Conservation (phyloP, 495 filamentous ascomycete genomes). For the Astrothelium subdiscretum region DNA sequence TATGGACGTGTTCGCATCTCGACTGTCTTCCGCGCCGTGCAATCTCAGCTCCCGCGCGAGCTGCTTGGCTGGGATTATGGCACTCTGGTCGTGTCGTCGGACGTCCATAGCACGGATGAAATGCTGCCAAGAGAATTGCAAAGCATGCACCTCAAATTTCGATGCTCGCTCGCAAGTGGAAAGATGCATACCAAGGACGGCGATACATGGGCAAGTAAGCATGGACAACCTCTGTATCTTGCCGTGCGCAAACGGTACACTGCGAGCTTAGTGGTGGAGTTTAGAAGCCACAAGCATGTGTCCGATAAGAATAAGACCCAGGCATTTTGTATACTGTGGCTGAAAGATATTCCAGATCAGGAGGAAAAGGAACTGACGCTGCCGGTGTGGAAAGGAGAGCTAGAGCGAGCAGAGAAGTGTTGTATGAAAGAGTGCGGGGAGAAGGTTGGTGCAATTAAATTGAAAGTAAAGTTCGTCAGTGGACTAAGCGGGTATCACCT, state of each 20-base stretch:
- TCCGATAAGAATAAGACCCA: constrained; percentile 41
- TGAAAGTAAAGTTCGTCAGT: constrained; percentile 43
- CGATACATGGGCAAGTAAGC: constrained; percentile 31
- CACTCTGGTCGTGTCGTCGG: constrained; percentile 43
- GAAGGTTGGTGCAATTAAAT: constrained; percentile 43
- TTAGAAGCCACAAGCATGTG: constrained; percentile 33
- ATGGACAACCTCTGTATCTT: constrained; percentile 32
- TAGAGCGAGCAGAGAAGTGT: constrained; percentile 21
- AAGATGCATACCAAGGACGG: constrained; percentile 36
- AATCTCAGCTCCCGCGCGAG: constrained; percentile 41
- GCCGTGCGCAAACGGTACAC: constrained; percentile 51
- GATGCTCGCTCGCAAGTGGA: constrained; percentile 37
- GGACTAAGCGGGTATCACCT: constrained; percentile 48
- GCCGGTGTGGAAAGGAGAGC: constrained; percentile 38
- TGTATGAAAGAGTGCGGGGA: constrained; percentile 28
- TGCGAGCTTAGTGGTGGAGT: constrained; percentile 48
- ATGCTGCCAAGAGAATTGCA: constrained; percentile 32
- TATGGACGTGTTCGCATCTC: constrained; percentile 55
- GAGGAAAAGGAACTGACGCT: constrained; percentile 43
- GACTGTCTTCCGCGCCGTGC: constrained; percentile 56
- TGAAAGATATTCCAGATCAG: constrained; percentile 53
- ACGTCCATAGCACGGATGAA: constrained; percentile 23
- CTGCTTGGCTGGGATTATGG: constrained; percentile 57
- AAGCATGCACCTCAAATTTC: constrained; percentile 41
- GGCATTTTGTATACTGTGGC: constrained; percentile 55